Conservation (phyloP, 73 alveolate genomes). For the Paramecium primaurelia region DNA sequence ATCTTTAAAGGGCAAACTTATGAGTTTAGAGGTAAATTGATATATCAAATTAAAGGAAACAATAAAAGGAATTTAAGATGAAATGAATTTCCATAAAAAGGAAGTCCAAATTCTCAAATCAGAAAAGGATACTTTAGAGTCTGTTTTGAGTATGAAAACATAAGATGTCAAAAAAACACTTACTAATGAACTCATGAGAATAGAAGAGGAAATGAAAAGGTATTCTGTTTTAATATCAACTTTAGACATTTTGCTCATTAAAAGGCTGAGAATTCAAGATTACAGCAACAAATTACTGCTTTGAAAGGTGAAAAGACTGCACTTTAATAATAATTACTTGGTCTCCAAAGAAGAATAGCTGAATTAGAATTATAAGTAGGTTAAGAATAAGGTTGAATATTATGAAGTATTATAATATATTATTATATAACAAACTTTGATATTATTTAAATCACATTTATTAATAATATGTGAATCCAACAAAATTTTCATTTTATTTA, state of each 20-base stretch:
- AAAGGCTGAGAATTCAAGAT: slow-evolving; percentile 81
- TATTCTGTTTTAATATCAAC: background rate
- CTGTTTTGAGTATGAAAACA: slow-evolving; percentile 94
- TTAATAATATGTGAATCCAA: background rate
- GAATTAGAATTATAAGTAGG: slow-evolving; percentile 88
- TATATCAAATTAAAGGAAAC: slow-evolving; percentile 64
- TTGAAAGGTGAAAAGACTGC: slow-evolving; percentile 91
- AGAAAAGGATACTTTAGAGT: slow-evolving; percentile 93
- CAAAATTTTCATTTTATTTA: background rate
- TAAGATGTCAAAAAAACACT: slow-evolving; percentile 83
- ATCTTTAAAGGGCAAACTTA: slow-evolving; percentile 71
- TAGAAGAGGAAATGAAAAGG: slow-evolving; percentile 96
- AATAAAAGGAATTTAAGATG: slow-evolving; percentile 87
- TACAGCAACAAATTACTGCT: slow-evolving; percentile 79
- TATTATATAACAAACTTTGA: background rate
- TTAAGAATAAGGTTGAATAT: slow-evolving; percentile 59
- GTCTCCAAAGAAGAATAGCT: slow-evolving; percentile 84
- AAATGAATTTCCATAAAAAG: slow-evolving; percentile 90
- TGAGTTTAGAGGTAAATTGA: slow-evolving; percentile 57
- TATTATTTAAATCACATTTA: background rate
- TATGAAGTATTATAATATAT: background rate
- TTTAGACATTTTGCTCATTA: slow-evolving; percentile 71
- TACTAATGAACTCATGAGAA: slow-evolving; percentile 85
- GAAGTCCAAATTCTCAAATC: slow-evolving; percentile 86
- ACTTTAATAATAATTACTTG: slow-evolving; percentile 76